phyloP scores from a whole-genome alignment of 805 yeast genomes.

The Metschnikowia picachoensis region DNA sequence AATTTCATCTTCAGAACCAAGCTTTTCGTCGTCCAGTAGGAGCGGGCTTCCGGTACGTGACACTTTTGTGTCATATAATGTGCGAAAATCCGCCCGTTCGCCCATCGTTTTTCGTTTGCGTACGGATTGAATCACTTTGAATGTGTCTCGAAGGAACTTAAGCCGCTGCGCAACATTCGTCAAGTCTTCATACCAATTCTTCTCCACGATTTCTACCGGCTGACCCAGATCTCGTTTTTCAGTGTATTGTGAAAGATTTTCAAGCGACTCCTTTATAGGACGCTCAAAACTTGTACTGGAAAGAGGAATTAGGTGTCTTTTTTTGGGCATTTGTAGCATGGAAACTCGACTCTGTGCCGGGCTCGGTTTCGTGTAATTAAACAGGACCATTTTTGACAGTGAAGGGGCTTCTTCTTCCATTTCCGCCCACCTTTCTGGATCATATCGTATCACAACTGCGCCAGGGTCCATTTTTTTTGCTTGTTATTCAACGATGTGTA shows the following conservation, averaged over 20 bases:
- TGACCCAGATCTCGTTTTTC: background rate
- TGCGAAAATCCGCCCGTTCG: slow-evolving; percentile 16
- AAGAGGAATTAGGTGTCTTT: slow-evolving; percentile 7
- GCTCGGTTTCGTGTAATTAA: slow-evolving; percentile 5
- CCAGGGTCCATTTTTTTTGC: slow-evolving; percentile 9
- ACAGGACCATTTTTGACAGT: slow-evolving; percentile 10
- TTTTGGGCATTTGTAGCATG: slow-evolving; percentile 1
- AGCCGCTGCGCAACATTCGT: slow-evolving; percentile 19
- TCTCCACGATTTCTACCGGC: slow-evolving; percentile 5
- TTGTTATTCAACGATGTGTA: too few species aligned
- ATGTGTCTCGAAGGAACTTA: slow-evolving; percentile 17
- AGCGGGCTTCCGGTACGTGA: slow-evolving; percentile 13
- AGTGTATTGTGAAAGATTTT: slow-evolving; percentile 7
- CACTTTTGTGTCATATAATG: slow-evolving; percentile 8
- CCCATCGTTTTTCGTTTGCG: slow-evolving; percentile 19
- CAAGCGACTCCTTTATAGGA: slow-evolving; percentile 13
- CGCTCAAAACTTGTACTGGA: slow-evolving; percentile 9
- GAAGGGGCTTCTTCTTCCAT: slow-evolving; percentile 3
- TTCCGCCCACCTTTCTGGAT: slow-evolving; percentile 16
- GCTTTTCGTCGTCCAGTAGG: slow-evolving; percentile 16
- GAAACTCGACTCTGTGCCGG: background rate
- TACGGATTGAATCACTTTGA: slow-evolving; percentile 18
- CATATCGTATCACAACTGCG: slow-evolving; percentile 14
- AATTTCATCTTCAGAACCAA: slow-evolving; percentile 14
- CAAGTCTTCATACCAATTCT: slow-evolving; percentile 16